Base-by-base conservation (phyloP, 192 early-diverging fungal genomes). In the Coemansia guatemalensis region DNA sequence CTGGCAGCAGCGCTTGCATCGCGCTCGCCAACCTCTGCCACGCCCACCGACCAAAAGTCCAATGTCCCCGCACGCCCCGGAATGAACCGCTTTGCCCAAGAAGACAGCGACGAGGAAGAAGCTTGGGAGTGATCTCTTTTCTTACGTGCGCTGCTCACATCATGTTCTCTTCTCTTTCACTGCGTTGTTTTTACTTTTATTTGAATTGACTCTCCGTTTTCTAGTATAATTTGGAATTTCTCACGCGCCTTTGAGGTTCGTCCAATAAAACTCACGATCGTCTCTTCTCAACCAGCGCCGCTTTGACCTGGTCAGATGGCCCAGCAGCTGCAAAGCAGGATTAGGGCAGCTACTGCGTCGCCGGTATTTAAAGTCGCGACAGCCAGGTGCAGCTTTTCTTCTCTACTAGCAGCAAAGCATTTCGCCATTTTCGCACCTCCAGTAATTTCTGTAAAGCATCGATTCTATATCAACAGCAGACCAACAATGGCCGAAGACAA, bases 81-180 rank as follows among this genome's bases (percentile, higher is more conserved):
- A 22, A 62, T 73, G 63, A 78, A 78, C 61, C 70, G 71, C 6
- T 78, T 73, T 48, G 58, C 56, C 1, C 70, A 78, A 48, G 76
- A 78, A 7, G 76, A 78, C 41, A 78, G 76, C 64, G 76, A 79
- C 20, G 75, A 73, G 17, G 76, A 79, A 41, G 67, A 73, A 27
- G 67, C 65, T 4, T 79, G 71, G 71, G 71, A 65, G 39, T 69
- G 57, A 12, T 21, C 2, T 26, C 21, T 21, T 17, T n/a, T n/a
- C n/a, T n/a, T n/a, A n/a, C n/a, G n/a, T n/a, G n/a, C n/a, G n/a
- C n/a, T n/a, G n/a, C n/a, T n/a, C n/a, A n/a, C n/a, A n/a, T n/a
- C n/a, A n/a, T n/a, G n/a, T n/a, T n/a, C n/a, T n/a, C n/a, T n/a
- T n/a, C n/a, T n/a, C n/a, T n/a, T n/a, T n/a, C n/a, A n/a, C n/a